Evolutionary conservation across 169 alveolate genomes (phyloP), one percentile per base, ranked within the genome.

Genomic region (Cryptosporidium viatorum): DNA sequence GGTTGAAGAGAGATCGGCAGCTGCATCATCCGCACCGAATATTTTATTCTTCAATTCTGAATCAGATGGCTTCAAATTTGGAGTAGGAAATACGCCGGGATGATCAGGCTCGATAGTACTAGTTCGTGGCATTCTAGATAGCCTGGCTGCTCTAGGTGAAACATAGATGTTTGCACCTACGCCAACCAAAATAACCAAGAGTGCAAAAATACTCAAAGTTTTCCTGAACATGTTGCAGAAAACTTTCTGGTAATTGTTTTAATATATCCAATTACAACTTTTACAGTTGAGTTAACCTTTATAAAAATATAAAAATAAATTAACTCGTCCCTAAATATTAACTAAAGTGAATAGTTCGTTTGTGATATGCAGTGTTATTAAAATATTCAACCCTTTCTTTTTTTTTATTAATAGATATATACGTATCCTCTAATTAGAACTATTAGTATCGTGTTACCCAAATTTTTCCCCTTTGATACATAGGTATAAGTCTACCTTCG

Each of bases 391-490:
- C 69, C 67, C 48, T 23, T 41, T 41, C 16, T 41, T 41, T 37
- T 41, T 65, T 65, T 65, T 65, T 35, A 65, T 35, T 26, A 73
- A 55, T 73, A 73, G 58, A 73, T 69, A 37, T 73, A 73, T 73
- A 73, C 71, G 86, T 73, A 73, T 73, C 86, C 86, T 73, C 86
- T 73, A 73, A 52, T 73, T 73, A 59, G 70, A 52, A 55, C 86
- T 55, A 69, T 51, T 73, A 55, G 31, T 73, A 73, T 55, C 70
- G 62, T 37, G 70, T 55, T 69, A 69, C 84, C 39, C 62, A 10
- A 26, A 31, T 33, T 33, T 14, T 65, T 35, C 21, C 70, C 48
- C 48, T 65, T 35, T 26, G 41, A 65, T 65, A 65, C 71, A 65
- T 65, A 65, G 71, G 71, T 65, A 65, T 65, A 65, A 37, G 71